Evolutionary conservation across 148 eudicot genomes (phyloP), one percentile per base, ranked within the genome.

Genomic region (Rhododendron mucronatum): DNA sequence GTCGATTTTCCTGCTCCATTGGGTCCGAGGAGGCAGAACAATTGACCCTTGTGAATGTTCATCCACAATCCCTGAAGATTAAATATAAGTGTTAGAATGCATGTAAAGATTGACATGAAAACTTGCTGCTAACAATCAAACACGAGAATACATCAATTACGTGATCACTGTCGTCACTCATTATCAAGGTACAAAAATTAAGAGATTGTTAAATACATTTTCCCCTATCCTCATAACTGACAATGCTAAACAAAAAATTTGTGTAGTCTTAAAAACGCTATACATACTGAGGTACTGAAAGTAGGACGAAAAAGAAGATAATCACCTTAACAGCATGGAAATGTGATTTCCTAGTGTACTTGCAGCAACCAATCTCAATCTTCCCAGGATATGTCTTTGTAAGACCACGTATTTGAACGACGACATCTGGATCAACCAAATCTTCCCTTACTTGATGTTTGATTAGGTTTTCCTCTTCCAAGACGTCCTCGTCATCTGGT

Each of bases 401-500:
- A 85, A 97, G 95, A 63, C 99, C 98, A 71, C 93, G 95, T 86
- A 95, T 86, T 87, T 93, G 96, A 82, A 90, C 96, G 77, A 95
- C 98, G 88, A 92, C 86, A 85, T 90, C 84, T 84, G 95, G 87
- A 90, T 97, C 94, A 80, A 87, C 83, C 50, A 51, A 85, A 71
- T 92, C 95, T 86, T 92, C 93, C 79, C 20, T 37, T 18, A 83
- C 84, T 88, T 93, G 95, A 81, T 91, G 95, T 87, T 95, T 95
- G 45, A 95, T 98, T 39, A 45, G 73, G 78, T 84, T 93, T 91
- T 97, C 98, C 90, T 95, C 98, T 87, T 92, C 88, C 83, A 87
- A 93, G 20, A 97, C 99, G 89, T 94, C 98, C 87, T 91, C 95
- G 71, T 95, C 99, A 80, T 94, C 96, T 83, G 98, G 95, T 35